Evolutionary conservation across 768 basidiomycete genomes (phyloP).

Genomic region (Serendipita sp.): DNA sequence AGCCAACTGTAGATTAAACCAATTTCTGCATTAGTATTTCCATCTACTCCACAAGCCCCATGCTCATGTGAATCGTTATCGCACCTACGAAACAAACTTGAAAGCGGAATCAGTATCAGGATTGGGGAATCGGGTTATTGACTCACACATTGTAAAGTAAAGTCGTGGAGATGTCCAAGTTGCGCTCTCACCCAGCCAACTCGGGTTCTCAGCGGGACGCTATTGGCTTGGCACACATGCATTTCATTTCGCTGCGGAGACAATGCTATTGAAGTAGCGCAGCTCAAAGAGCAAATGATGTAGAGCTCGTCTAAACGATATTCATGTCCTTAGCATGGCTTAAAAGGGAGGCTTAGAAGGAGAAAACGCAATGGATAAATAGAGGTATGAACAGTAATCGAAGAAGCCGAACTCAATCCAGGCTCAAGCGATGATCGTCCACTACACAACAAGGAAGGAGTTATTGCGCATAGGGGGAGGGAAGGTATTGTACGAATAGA

Average conservation of each 20-base stretch:
- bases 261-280: not conserved
- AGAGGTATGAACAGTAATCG: not conserved
- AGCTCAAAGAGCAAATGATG: not conserved
- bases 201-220: too few relatives aligned
- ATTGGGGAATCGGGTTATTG: not conserved
- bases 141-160: not conserved
- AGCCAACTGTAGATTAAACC: not conserved
- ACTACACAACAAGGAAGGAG: not conserved
- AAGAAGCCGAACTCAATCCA: not conserved
- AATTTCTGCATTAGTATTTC: not conserved
- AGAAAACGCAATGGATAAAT: not conserved
- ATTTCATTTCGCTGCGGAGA: too few relatives aligned
- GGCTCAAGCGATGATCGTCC: not conserved
- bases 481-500: not conserved
- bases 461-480: not conserved
- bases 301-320: not conserved
- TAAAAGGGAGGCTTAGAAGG: not conserved
- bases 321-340: not conserved
- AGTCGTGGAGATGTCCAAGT: not conserved
- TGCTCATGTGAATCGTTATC: too few relatives aligned
- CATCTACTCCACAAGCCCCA: not conserved
- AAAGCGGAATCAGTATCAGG: not conserved
- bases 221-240: too few relatives aligned
- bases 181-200: not conserved
- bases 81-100: constrained; percentile 1